A percentile compares a stretch with the other conserved stretches of the same genome.
phyloP scores from a whole-genome alignment of 1,139 yeast genomes.

The Nakaseomyces bracarensis region DNA sequence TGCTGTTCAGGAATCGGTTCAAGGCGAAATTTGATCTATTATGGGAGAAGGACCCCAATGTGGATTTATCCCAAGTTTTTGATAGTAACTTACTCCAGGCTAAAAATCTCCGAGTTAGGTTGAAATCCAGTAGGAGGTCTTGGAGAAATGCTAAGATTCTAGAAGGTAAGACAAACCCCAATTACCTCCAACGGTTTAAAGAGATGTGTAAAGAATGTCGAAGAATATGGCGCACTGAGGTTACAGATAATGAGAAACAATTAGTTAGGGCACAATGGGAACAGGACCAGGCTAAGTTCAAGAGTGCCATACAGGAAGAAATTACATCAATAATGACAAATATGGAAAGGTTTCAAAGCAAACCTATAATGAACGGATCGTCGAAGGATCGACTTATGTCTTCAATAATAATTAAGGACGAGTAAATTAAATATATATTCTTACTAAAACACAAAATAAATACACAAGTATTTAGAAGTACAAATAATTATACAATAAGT shows the following conservation, averaged over 20 bases:
- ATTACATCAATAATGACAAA: constrained; percentile 11
- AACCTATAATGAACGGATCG: background rate
- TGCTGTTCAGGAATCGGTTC: constrained; percentile 20
- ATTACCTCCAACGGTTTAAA: constrained; percentile 14
- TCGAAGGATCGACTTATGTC: background rate
- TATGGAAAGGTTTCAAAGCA: constrained; percentile 8
- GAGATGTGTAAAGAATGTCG: constrained; percentile 25
- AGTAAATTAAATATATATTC: constrained; percentile 1
- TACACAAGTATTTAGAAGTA: too few species aligned
- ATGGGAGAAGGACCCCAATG: constrained; percentile 9
- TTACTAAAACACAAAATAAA: too few species aligned
- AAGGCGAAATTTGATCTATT: constrained; percentile 15
- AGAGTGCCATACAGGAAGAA: constrained; percentile 13
- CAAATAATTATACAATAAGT: too few species aligned
- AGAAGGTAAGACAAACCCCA: background rate
- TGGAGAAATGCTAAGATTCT: background rate
- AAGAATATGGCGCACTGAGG: constrained; percentile 18
- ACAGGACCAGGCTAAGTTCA: constrained; percentile 12
- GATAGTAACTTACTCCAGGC: background rate
- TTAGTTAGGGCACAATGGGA: constrained; percentile 15
- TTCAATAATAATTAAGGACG: constrained; percentile 2
- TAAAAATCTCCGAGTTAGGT: background rate
- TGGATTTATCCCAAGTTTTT: background rate
- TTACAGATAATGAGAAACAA: constrained; percentile 15
- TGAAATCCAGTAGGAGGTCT: constrained; percentile 7